Base-by-base conservation (phyloP, 441 rosid species). In the Jatropha multifida region DNA sequence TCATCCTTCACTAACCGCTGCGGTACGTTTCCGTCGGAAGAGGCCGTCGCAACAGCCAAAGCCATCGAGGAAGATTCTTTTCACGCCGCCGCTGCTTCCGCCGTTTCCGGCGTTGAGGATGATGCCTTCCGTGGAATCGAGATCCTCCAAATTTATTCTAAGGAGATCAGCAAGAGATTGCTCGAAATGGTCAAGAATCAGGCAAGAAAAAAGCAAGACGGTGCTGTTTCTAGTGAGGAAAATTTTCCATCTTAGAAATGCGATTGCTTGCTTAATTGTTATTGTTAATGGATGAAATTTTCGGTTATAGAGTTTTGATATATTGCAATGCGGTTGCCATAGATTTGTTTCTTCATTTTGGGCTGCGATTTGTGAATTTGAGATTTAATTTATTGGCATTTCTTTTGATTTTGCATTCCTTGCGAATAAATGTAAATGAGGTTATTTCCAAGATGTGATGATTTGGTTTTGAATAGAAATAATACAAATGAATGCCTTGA, bases 91-190 rank as follows among this genome's bases (percentile, higher is more conserved):
- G 76, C 81, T 80, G 3, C 78, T 17, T 79, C 76, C 10, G 72
- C 82, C 5, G 76, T 82, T 2, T 46, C 84, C 14, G 73, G 75
- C n/a, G 89, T 81, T 12, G 89, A 83, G 42, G 90, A 86, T 20
- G 72, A 65, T 9, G 26, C 42, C 14, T 10, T 11, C 40, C 67
- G 32, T n/a, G 92, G 91, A 63, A 83, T 90, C 86, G 90, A 90
- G 89, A 82, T 85, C 76, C 90, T 91, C 58, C 88, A 84, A 86
- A 69, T 85, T 68, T 90, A 91, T 52, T 89, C 98, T 41, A 89
- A 83, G 75, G 98, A 90, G 88, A 90, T 93, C 82, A 89, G 94
- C 79, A 92, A 88, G 74, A 88, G 91, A 58, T 85, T 90, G 90
- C 88, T 90, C 68, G 89, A 88, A 0, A 61, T 85, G 9, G 87